Base-by-base conservation (phyloP, 768 basidiomycete species). In the Kwoniella heveanensis region DNA sequence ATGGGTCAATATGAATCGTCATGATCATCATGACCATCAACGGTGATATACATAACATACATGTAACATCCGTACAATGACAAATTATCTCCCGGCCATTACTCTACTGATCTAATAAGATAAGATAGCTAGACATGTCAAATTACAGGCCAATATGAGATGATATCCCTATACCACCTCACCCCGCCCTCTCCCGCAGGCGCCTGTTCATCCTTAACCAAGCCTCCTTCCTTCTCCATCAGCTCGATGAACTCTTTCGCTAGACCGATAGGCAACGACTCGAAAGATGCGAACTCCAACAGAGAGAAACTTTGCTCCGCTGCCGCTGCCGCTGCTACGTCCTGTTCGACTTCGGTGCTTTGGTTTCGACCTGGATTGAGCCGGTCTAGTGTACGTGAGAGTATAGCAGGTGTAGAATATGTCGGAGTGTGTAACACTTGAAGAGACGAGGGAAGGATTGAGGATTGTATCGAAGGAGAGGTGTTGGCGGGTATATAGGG, bases 401-500 rank as follows among this genome's bases (percentile, higher is more conserved):
- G 81, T 73, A 98, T 93, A 0, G 88, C 84, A 0, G 83, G 81
- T 36, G 84, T 85, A 0, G 88, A 83, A 81, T 88, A 96, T 0
- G 83, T 83, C 2, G 92, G 90, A 0, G 89, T 91, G 79, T 95
- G 91, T 0, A 98, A 83, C 32, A 97, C 91, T 10, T 83, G 84
- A 1, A 96, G 83, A 0, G 90, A 89, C 0, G 90, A 90, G 7
- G 76, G 74, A 74, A 98, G 89, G 2, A 83, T 84, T 47, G 91
- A 86, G 37, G 83, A 82, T 37, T 83, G 82, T 64, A 97, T 87
- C 0, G 86, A 83, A 1, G 91, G 91, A 15, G 79, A 74, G 0
- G 91, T 92, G 72, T 86, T 83, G 1, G 73, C 65, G 0, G 87
- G 84, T 15, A 98, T 83, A 59, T 85, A 85, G 0, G 88, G 87